These are phyloP conservation scores for Trichoderma atroviride DNA, from an alignment of 2,329 filamentous ascomycete species.

Conservation along the genomic window DNA sequence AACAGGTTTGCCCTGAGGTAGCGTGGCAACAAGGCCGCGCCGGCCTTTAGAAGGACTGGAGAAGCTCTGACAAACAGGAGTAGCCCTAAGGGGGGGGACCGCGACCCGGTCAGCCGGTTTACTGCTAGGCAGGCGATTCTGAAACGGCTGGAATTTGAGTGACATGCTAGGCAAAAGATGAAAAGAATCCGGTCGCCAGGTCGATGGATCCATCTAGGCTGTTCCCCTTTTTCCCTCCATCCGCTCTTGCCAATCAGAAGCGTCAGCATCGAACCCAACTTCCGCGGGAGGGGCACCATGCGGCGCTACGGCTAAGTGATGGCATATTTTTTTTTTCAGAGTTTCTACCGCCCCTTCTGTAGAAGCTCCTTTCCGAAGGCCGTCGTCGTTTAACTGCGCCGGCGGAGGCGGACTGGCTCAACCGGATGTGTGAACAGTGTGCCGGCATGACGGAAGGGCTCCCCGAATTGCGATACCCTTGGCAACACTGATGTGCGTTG, in stretches of 20 bases:
- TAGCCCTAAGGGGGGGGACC: conserved; percentile 12
- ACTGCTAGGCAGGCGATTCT: conserved; percentile 26
- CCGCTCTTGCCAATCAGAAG: conserved; percentile 8
- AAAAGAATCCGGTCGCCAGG: conserved; percentile 30
- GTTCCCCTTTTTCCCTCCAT: conserved; percentile 12
- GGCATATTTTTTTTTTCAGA: conserved; percentile 23
- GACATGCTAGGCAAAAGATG: conserved; percentile 28
- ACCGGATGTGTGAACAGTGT: conserved; percentile 12
- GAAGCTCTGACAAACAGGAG: conserved; percentile 20
- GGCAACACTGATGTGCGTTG: conserved; percentile 19
- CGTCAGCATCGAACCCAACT: conserved; percentile 8
- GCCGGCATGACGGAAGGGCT: conserved; percentile 20
- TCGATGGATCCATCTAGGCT: conserved; percentile 20
- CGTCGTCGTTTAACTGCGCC: conserved; percentile 13
- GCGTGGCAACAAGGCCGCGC: conserved; percentile 23
- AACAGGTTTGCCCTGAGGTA: conserved; percentile 1
- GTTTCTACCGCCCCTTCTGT: conserved; percentile 21
- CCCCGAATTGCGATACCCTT: conserved; percentile 22
- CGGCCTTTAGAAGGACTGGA: conserved; percentile 17
- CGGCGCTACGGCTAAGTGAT: conserved; percentile 26
- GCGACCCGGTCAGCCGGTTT: conserved; percentile 25
- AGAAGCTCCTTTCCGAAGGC: conserved; percentile 18
- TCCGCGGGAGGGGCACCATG: conserved; percentile 26
- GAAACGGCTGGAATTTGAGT: conserved; percentile 24
- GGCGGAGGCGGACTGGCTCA: conserved; percentile 13